Percentiles rank a stretch among this genome's conserved stretches.
These are phyloP conservation scores for Aspergillus ustus DNA, from an alignment of 2,329 filamentous ascomycete species.

Conservation along the genomic window DNA sequence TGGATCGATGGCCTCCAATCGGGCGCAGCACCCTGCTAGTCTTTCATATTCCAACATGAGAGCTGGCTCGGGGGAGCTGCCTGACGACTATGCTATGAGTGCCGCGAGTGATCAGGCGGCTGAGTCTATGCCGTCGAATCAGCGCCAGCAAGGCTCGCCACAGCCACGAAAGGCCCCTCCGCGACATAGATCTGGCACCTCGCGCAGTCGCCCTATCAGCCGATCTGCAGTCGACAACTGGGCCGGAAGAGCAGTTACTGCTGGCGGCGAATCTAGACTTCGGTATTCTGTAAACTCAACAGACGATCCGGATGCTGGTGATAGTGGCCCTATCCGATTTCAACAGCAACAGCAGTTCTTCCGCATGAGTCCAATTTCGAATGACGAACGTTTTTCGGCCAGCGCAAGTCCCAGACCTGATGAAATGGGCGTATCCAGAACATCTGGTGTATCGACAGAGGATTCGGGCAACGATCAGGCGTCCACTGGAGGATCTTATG, in stretches of 20 bases:
- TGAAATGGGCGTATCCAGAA: conserved; percentile 16
- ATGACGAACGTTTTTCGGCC: conserved; percentile 14
- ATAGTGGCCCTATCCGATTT: conserved; percentile 11
- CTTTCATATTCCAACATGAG: conserved; percentile 21
- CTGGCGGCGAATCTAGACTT: conserved; percentile 18
- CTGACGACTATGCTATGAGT: conserved; percentile 20
- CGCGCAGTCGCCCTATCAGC: conserved; percentile 16
- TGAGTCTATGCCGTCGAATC: conserved; percentile 15
- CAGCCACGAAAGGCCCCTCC: conserved; percentile 16
- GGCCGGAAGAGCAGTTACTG: conserved; percentile 15
- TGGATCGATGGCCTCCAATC: conserved; percentile 24
- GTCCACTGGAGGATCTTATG: conserved; percentile 22
- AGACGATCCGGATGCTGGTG: conserved; percentile 12
- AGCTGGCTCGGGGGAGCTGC: conserved; percentile 21
- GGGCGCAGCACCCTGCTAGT: conserved; percentile 24
- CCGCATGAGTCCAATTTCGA: conserved; percentile 19
- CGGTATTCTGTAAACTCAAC: conserved; percentile 18
- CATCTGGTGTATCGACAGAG: conserved; percentile 18
- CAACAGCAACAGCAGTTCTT: conserved; percentile 10
- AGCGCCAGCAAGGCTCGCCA: conserved; percentile 8
- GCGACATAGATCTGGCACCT: conserved; percentile 13
- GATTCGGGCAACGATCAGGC: conserved; percentile 23
- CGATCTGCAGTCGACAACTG: conserved; percentile 18
- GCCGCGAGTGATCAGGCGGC: conserved; percentile 19
- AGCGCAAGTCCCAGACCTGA: conserved; percentile 13